Conservation (phyloP, 2,329 filamentous ascomycete genomes). For the Ceratocystiopsis sp. region DNA sequence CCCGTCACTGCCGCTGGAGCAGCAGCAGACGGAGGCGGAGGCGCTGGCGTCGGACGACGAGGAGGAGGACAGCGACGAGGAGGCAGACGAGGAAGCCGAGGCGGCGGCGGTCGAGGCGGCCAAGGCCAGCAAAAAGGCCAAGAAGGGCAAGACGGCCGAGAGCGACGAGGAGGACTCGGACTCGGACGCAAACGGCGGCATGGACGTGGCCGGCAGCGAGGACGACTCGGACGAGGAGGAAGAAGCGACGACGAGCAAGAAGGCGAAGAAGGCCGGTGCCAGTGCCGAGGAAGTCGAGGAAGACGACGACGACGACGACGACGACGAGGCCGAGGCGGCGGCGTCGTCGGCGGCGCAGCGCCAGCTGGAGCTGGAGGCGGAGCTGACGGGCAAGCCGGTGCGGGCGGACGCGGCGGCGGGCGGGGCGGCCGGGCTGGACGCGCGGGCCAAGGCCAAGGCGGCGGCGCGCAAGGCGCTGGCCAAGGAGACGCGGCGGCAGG, state of each 20-base stretch:
- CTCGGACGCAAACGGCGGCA: constrained; percentile 24
- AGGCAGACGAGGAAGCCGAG: constrained; percentile 22
- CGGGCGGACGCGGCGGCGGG: constrained; percentile 23
- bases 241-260: constrained; percentile 20
- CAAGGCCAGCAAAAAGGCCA: constrained; percentile 10
- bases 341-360: constrained; percentile 49
- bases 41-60: constrained; percentile 49
- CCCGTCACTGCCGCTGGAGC: constrained; percentile 67
- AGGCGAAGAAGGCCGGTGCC: background rate
- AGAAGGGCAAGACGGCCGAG: constrained; percentile 19
- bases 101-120: constrained; percentile 11
- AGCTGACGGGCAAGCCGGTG: constrained; percentile 55
- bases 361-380: constrained; percentile 83
- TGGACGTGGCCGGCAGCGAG: constrained; percentile 29
- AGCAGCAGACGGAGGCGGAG: constrained; percentile 78
- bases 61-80: constrained; percentile 27
- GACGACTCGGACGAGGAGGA: constrained; percentile 28
- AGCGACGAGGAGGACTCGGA: constrained; percentile 24
- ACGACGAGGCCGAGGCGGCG: constrained; percentile 39
- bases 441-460: constrained; percentile 46
- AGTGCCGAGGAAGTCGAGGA: constrained; percentile 27
- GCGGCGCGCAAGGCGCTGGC: constrained; percentile 52
- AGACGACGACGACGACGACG: constrained; percentile 23
- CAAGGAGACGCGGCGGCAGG: constrained; percentile 57
- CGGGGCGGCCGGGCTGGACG: constrained; percentile 15